Evolutionary conservation across 148 eudicot species (phyloP).

Genomic region (Rhododendron williamsianum): DNA sequence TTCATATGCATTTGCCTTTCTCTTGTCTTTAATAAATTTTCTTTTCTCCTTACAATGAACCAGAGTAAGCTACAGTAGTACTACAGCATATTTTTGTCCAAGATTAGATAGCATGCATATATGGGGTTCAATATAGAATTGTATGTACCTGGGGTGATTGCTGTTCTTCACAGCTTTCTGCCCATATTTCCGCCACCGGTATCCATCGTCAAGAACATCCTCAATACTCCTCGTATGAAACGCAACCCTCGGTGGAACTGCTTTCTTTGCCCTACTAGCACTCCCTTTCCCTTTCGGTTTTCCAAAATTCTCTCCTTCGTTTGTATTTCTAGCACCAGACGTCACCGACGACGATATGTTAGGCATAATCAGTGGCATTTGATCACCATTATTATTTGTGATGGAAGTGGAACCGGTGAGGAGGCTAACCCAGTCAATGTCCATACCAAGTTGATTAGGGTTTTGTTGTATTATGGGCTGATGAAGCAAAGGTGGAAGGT

Average conservation of each 20-base stretch:
- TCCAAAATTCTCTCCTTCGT: slow-evolving; percentile 1
- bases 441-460: slow-evolving; percentile 20
- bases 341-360: neutral
- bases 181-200: slow-evolving; percentile 86
- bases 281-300: slow-evolving; percentile 18
- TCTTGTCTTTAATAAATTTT: too few species aligned
- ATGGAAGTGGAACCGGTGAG: slow-evolving; percentile 15
- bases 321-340: slow-evolving; percentile 6
- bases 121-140: neutral
- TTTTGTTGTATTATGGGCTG: slow-evolving; percentile 8
- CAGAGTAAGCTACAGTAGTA: neutral
- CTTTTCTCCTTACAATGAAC: neutral
- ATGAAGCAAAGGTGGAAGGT: slow-evolving; percentile 7
- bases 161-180: slow-evolving; percentile 86
- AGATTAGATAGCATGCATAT: too few species aligned
- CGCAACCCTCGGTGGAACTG: slow-evolving; percentile 63
- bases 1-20: too few species aligned
- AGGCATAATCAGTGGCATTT: slow-evolving; percentile 8
- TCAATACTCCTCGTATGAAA: slow-evolving; percentile 77
- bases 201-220: slow-evolving; percentile 91
- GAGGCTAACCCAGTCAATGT: slow-evolving; percentile 47
- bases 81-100: neutral
- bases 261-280: slow-evolving; percentile 33
- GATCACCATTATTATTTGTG: slow-evolving; percentile 16
- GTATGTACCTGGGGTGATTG: slow-evolving; percentile 64